Evolutionary conservation across 225 moss, liverwort and hornwort genomes (phyloP).

Genomic region (Polytrichum formosum): DNA sequence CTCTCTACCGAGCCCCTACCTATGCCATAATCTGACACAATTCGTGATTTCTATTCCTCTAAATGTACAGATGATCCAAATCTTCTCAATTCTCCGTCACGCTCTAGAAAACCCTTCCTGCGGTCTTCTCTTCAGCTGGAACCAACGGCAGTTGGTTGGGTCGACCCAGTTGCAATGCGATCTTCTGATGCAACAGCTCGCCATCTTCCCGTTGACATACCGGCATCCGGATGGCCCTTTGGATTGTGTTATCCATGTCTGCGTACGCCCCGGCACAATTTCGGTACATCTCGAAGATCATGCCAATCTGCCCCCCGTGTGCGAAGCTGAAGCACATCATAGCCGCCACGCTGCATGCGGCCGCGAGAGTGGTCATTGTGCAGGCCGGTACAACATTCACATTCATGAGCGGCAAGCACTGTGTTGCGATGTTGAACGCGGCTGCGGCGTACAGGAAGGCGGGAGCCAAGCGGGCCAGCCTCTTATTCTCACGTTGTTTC

Average conservation of each 20-base stretch:
- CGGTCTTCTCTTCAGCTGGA: slow-evolving; percentile 16
- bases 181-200: slow-evolving; percentile 54
- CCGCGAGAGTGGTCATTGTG: slow-evolving; percentile 30
- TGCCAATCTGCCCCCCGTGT: slow-evolving; percentile 57
- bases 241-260: slow-evolving; percentile 51
- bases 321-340: slow-evolving; percentile 48
- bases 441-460: slow-evolving; percentile 26
- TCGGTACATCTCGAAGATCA: slow-evolving; percentile 60
- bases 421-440: slow-evolving; percentile 10
- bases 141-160: slow-evolving; percentile 45
- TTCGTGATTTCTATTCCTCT: too few species aligned
- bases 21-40: too few species aligned
- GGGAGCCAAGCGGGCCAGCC: slow-evolving; percentile 28
- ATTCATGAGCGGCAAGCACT: slow-evolving; percentile 12
- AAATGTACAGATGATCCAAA: not conserved
- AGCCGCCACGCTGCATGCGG: slow-evolving; percentile 43
- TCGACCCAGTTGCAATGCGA: slow-evolving; percentile 62
- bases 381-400: slow-evolving; percentile 20
- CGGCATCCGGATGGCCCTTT: slow-evolving; percentile 47
- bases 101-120: slow-evolving; percentile 14
- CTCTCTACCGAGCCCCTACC: too few species aligned
- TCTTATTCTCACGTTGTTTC: slow-evolving; percentile 31
- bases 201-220: slow-evolving; percentile 49
- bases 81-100: not conserved
- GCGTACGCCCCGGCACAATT: slow-evolving; percentile 43